Percentiles rank a stretch among this genome's conserved stretches.
phyloP scores from a whole-genome alignment of 2,329 filamentous ascomycete species.

The Pezicula rhizophila region DNA sequence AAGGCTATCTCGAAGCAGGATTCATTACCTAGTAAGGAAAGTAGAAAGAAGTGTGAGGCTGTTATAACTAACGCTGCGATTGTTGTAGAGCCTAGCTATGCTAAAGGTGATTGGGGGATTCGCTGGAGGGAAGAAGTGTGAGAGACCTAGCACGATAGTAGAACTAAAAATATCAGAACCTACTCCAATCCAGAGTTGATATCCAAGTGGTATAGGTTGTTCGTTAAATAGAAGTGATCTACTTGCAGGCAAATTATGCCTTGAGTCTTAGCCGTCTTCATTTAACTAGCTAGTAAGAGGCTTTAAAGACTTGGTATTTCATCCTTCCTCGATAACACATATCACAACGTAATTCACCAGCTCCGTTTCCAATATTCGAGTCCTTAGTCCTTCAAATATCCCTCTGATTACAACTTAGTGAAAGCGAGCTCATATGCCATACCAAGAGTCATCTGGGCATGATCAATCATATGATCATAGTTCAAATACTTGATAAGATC shows the following conservation, averaged over 20 bases:
- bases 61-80: slow-evolving; percentile 44
- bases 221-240: too few species aligned
- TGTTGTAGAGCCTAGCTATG: slow-evolving; percentile 54
- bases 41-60: slow-evolving; percentile 47
- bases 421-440: slow-evolving; percentile 66
- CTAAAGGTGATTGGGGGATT: slow-evolving; percentile 55
- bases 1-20: neutral
- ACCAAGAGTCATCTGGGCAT: slow-evolving; percentile 73
- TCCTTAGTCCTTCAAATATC: too few species aligned
- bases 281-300: too few species aligned
- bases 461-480: slow-evolving; percentile 84
- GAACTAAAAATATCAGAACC: too few species aligned
- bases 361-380: too few species aligned
- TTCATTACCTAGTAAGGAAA: neutral
- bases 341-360: too few species aligned
- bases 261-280: too few species aligned
- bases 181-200: too few species aligned
- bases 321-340: too few species aligned
- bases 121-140: slow-evolving; percentile 42
- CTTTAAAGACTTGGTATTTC: too few species aligned
- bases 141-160: neutral
- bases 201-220: too few species aligned
- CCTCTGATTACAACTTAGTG: slow-evolving; percentile 1
- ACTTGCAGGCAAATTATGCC: too few species aligned
- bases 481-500: slow-evolving; percentile 64